phyloP scores from a whole-genome alignment of 805 yeast genomes.

The Phaffomyces antillensis region DNA sequence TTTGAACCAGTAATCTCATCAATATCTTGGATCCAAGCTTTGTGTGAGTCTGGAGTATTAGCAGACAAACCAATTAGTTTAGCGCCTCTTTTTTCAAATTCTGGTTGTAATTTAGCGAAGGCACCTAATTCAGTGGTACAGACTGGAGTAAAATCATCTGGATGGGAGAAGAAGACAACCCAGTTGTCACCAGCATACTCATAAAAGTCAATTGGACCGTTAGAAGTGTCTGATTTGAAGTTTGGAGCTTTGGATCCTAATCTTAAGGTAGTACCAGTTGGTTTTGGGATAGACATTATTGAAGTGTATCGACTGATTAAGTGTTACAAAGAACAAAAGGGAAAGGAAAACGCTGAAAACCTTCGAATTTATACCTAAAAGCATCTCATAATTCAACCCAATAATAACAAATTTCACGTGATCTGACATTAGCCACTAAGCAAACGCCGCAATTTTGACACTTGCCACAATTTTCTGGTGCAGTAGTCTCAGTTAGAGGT shows the following conservation, averaged over 20 bases:
- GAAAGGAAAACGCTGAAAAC: background rate
- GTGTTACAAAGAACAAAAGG: background rate
- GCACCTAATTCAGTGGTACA: constrained; percentile 78
- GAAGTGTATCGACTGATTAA: background rate
- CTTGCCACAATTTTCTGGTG: background rate
- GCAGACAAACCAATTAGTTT: constrained; percentile 65
- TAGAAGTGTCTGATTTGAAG: constrained; percentile 55
- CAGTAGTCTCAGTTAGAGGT: too few species aligned
- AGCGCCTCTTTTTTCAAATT: constrained; percentile 56
- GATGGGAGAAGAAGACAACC: constrained; percentile 67
- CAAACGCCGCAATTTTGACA: background rate
- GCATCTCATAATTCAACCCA: background rate
- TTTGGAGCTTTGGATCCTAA: constrained; percentile 65
- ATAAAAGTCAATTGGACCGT: constrained; percentile 58
- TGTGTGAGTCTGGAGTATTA: constrained; percentile 54
- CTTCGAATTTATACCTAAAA: constrained; percentile 1
- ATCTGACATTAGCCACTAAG: constrained; percentile 11
- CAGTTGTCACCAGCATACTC: constrained; percentile 54
- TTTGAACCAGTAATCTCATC: constrained; percentile 57
- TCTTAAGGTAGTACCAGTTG: constrained; percentile 33
- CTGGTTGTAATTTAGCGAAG: constrained; percentile 63
- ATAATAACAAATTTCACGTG: constrained; percentile 16
- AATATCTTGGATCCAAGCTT: constrained; percentile 65
- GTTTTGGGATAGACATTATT: constrained; percentile 34
- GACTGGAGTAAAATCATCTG: constrained; percentile 74